These are phyloP conservation scores for Daldinia sp. DNA, from an alignment of 2,329 filamentous ascomycete genomes.

Conservation along the genomic window DNA sequence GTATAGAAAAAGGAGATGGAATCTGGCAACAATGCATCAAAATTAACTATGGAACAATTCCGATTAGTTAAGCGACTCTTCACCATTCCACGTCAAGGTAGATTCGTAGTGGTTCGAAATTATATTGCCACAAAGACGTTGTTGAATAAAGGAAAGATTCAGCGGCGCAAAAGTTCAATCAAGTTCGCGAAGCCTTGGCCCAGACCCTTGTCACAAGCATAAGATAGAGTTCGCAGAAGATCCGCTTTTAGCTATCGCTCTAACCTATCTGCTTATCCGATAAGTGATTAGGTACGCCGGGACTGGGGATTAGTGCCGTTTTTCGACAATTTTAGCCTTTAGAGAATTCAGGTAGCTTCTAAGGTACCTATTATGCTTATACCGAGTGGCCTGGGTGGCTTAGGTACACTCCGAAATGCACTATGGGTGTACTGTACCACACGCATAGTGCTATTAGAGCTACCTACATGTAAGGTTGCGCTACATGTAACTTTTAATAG, in stretches of 20 bases:
- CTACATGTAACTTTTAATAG: background rate
- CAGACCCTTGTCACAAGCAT: conserved; percentile 27
- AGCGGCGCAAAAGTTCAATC: conserved; percentile 28
- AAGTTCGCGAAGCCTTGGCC: conserved; percentile 36
- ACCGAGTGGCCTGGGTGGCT: background rate
- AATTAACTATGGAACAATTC: background rate
- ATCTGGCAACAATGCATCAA: background rate
- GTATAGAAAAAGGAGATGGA: background rate
- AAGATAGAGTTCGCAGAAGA: conserved; percentile 34
- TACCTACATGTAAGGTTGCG: background rate
- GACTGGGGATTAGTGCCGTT: conserved; percentile 16
- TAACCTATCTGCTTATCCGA: background rate
- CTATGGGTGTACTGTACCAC: background rate
- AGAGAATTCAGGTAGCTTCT: background rate
- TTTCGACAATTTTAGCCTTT: conserved; percentile 5
- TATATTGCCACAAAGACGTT: conserved; percentile 2
- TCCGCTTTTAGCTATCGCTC: background rate
- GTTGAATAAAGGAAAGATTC: conserved; percentile 31
- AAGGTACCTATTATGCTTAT: background rate
- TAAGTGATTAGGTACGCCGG: conserved; percentile 6
- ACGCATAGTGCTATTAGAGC: no score
- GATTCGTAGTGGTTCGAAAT: background rate
- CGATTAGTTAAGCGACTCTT: no score
- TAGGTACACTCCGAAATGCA: background rate
- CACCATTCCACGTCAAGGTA: background rate